Evolutionary conservation across 2,329 filamentous ascomycete genomes (phyloP).

Genomic region (Sporothrix luriei): DNA sequence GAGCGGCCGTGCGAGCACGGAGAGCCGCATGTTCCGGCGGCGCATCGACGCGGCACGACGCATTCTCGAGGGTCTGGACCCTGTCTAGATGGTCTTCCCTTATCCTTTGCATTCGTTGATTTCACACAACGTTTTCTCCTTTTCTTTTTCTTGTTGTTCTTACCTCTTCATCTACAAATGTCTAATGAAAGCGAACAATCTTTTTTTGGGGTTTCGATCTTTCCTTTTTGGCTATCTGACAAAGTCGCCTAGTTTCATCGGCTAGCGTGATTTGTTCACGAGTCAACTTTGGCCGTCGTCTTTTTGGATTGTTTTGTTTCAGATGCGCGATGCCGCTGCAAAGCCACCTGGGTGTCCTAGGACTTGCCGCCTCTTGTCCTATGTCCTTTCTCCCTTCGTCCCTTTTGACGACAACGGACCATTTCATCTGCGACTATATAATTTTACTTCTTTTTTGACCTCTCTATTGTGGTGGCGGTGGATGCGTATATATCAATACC

Average conservation of each 20-base stretch:
- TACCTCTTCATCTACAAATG: background rate
- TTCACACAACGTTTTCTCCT: background rate
- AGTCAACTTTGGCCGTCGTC: background rate
- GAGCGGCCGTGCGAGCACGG: slow-evolving; percentile 56
- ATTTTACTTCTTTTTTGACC: background rate
- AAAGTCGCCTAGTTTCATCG: background rate
- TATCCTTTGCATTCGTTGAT: background rate
- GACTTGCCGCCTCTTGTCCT: too few relatives aligned
- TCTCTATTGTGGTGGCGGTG: background rate
- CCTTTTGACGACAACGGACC: background rate
- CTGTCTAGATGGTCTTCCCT: slow-evolving; percentile 25
- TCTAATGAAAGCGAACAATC: slow-evolving; percentile 30
- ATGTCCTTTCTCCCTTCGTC: too few relatives aligned
- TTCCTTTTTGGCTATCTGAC: background rate
- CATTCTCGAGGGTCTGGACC: slow-evolving; percentile 69
- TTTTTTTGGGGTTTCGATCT: background rate
- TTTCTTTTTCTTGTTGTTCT: background rate
- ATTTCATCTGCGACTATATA: background rate
- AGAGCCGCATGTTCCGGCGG: slow-evolving; percentile 66
- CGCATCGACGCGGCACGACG: slow-evolving; percentile 74
- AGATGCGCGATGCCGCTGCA: background rate
- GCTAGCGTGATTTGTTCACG: background rate
- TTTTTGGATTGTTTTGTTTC: background rate
- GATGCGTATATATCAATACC: slow-evolving; percentile 26
- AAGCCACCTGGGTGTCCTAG: background rate